These are phyloP conservation scores for Chiua sp. DNA, from an alignment of 1,284 basidiomycete species.

Conservation along the genomic window DNA sequence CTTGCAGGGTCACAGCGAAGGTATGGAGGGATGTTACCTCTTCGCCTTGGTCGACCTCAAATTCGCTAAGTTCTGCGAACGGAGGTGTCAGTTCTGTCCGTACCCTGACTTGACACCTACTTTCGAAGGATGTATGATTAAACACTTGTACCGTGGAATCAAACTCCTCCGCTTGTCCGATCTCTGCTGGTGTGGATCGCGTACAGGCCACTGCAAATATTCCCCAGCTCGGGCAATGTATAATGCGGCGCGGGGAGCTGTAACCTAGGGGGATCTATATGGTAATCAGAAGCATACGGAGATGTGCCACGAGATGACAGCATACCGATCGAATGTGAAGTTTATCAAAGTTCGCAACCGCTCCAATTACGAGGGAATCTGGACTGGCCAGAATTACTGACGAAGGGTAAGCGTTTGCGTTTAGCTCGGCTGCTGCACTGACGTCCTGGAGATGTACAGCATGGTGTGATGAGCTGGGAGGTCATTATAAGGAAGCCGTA, in stretches of 20 bases:
- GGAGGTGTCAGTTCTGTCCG: conserved; percentile 10
- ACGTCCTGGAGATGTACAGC: conserved; percentile 55
- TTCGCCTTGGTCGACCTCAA: conserved; percentile 58
- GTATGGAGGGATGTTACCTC: conserved; percentile 62
- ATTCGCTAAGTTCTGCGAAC: conserved; percentile 55
- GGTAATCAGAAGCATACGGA: conserved; percentile 14
- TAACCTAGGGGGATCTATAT: conserved; percentile 68
- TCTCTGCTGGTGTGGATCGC: conserved; percentile 53
- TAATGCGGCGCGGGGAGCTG: conserved; percentile 69
- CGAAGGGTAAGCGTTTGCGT: conserved; percentile 51
- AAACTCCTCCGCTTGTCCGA: conserved; percentile 56
- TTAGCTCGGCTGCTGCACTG: conserved; percentile 56
- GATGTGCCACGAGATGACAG: conserved; percentile 3
- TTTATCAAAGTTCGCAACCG: conserved; percentile 75
- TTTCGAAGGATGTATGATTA: conserved; percentile 66
- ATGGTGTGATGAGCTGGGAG: conserved; percentile 1
- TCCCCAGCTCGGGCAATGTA: conserved; percentile 57
- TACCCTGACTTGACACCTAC: conserved; percentile 41
- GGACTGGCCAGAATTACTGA: conserved; percentile 65
- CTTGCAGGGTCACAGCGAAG: conserved; percentile 41
- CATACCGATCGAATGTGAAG: conserved; percentile 81
- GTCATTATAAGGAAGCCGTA: background rate
- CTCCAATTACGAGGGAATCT: conserved; percentile 65
- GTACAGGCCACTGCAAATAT: conserved; percentile 70
- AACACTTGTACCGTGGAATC: conserved; percentile 70